Base-by-base conservation (phyloP, 805 yeast species). In the Cyberlindnera mrakii region DNA sequence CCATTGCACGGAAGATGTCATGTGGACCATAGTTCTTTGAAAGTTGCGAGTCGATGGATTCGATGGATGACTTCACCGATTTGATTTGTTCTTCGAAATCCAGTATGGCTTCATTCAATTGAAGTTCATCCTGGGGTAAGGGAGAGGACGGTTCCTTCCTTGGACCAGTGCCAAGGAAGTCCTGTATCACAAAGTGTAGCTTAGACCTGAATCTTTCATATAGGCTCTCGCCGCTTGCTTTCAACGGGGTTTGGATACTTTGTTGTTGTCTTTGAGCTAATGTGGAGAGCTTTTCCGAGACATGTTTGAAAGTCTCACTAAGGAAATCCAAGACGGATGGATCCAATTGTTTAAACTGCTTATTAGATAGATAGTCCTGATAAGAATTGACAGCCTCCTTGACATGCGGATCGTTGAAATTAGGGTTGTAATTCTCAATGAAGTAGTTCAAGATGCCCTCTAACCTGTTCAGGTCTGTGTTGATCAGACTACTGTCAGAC, bases 371-470 rank as follows among this genome's bases (percentile, higher is more conserved):
- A 18, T 74, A 78, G 48, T 79, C 77, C 36, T 74, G 76, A 56
- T 62, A 82, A 0, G 67, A 55, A 19, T 67, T 64, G 5, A 82
- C 81, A 0, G 85, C 75, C 14, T 64, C 70, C 54, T 81, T 82
- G 7, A 85, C 91, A 0, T 82, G 85, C 9, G 74, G 69, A 60
- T 85, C 90, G 56, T 85, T 85, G 65, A 82, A 82, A 58, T 85
- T 84, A 34, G 86, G 89, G 54, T 85, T 83, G 55, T 82, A 82
- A 44, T 79, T 72, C 6, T 69, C 58, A 6, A 70, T 58, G 57
- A 83, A 62, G 35, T 68, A 67, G 1, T 59, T 52, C 52, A 83
- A 62, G 6, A 77, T 58, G 0, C 43, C 37, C 47, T 78, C 82
- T 44, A 83, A 58, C 3, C 51, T 44, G 17, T 45, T 33, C 46